Base-by-base conservation (phyloP, 768 basidiomycete species). In the Agaricus bisporus region DNA sequence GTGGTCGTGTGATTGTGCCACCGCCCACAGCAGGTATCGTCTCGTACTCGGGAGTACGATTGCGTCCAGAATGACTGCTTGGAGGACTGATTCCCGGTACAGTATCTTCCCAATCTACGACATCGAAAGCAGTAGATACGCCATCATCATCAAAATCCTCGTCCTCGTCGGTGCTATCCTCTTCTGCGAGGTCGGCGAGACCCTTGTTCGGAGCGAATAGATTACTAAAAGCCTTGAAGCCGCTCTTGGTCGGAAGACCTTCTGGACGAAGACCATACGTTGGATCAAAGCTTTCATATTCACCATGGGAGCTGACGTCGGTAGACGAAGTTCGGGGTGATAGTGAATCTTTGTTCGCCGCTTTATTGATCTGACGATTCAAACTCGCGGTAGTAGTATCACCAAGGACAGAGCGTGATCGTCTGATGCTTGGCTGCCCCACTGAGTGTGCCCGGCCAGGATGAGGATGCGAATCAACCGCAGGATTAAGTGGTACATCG, bases 181-280 rank as follows among this genome's bases (percentile, higher is more conserved):
- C 86, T 64, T 92, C 91, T 0, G 85, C 72, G n/a, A 93, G 81
- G 62, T 90, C 89, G 7, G 84, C 89, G 5, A 93, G 78, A 28
- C 85, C 84, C 59, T 80, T 84, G 57, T 79, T 81, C 4, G 78
- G 79, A 7, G 71, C 70, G 57, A 89, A 95, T 8, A 95, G 71
- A 37, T 78, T 81, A 18, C 86, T 82, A 59, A 97, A 94, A 6
- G 80, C 80, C 42, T 78, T 76, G 66, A 95, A 97, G 3, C 84
- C 79, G 56, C 86, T 86, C 70, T 92, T 95, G 1, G 80, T 78
- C 0, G 94, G 94, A 1, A 95, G 73, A 1, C 91, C 89, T 63
- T 98, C 95, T 0, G 93, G 92, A 22, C 95, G 86, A 11, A 98
- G 73, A 14, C 95, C 95, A 63, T 99, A 98, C 0, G 95, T 98